Evolutionary conservation across 352 stramenopile genomes (phyloP), one percentile per base, ranked within the genome.

Genomic region (Globisporangium barbulae): DNA sequence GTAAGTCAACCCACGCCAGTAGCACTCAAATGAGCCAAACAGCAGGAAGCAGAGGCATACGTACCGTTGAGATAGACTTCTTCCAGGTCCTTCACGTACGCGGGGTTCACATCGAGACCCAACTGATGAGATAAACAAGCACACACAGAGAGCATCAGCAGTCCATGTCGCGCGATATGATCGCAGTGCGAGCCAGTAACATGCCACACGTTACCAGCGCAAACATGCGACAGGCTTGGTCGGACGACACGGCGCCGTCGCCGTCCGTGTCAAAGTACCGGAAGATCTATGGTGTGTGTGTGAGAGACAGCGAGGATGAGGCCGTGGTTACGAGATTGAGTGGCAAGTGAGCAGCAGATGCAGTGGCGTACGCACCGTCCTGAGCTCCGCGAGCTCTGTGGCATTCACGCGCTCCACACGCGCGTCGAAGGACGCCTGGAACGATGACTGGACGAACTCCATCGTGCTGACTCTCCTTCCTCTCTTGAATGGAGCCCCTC

Each of bases 221-320:
- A 49, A 92, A 89, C 61, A 90, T 88, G 21, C 81, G 76, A 17
- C 76, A 81, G 0, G 75, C 79, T 67, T 89, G 79, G n/a, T 73
- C 64, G 3, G 83, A 73, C 21, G 74, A 78, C 39, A 92, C 70
- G 22, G 73, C 79, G 39, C 83, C 83, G 31, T 90, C 78, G 48
- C 65, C 66, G 67, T 90, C 75, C 21, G 81, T 88, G 67, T 90
- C 83, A 56, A 89, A 90, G 73, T 76, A 92, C 28, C 79, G 73
- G 59, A 92, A 92, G 53, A 92, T 85, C 83, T n/a, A n/a, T 90
- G 61, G 3, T 17, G 28, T 41, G 13, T 25, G 13, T 1, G 17
- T 30, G 5, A 54, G 2, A 5, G 2, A 19, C 28, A 25, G 1
- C 28, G 54, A 13, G 28, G 21, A 8, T 3, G 5, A 39, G n/a